Evolutionary conservation across 495 filamentous ascomycete genomes (phyloP).

Genomic region (Aspergillus avenaceus): DNA sequence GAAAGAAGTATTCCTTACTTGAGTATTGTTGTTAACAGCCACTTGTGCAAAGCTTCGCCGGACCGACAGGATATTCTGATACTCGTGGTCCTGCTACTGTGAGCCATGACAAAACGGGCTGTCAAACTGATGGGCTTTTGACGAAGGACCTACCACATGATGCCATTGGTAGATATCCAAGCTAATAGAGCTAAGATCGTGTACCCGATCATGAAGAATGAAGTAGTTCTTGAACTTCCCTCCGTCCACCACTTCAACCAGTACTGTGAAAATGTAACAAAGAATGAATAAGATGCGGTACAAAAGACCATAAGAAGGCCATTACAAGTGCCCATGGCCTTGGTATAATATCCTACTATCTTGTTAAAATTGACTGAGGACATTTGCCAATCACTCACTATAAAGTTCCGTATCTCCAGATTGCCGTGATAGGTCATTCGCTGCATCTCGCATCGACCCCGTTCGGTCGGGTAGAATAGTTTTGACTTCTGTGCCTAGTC

Average conservation of each 20-base stretch:
- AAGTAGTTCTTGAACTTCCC: background rate
- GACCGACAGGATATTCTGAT: background rate
- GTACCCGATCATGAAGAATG: conserved; percentile 4
- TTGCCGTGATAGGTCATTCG: background rate
- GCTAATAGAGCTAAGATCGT: conserved; percentile 6
- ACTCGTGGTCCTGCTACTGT: background rate
- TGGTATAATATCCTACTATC: background rate
- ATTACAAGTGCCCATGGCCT: background rate
- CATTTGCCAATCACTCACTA: background rate
- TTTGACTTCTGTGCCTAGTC: background rate
- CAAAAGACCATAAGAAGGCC: background rate
- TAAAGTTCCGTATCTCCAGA: background rate
- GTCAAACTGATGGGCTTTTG: background rate
- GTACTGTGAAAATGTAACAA: conserved; percentile 8
- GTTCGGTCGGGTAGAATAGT: background rate
- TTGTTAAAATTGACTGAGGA: background rate
- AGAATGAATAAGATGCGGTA: conserved; percentile 8
- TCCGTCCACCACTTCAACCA: conserved; percentile 11
- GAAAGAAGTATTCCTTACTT: background rate
- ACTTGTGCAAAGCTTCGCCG: background rate
- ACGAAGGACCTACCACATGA: background rate
- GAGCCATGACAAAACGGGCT: background rate
- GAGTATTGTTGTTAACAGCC: background rate
- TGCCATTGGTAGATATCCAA: conserved; percentile 1
- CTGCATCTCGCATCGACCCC: background rate